Conservation (phyloP, 169 alveolate species). For the Cyclospora cayetanensis region DNA sequence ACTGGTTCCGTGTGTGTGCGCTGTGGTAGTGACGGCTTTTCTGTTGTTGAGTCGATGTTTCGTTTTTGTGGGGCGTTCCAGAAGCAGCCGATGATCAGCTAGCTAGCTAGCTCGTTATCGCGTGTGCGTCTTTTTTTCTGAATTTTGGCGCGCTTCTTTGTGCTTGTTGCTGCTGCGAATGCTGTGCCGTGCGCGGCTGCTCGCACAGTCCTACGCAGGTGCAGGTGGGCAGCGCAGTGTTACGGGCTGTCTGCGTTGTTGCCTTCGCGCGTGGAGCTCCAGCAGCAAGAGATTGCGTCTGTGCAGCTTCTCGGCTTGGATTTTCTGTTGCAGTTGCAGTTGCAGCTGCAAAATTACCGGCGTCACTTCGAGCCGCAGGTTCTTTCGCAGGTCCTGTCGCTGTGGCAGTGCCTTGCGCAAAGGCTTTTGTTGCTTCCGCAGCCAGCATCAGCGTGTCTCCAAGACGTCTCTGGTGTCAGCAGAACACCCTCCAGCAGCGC, state of each 20-base stretch:
- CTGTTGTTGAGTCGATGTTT: too few relatives aligned
- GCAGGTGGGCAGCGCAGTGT: conserved; percentile 27
- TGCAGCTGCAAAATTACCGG: conserved; percentile 65
- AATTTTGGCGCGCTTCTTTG: too few relatives aligned
- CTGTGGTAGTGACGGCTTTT: too few relatives aligned
- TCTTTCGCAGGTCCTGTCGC: background rate
- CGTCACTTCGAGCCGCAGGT: conserved; percentile 60
- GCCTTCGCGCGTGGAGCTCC: conserved; percentile 70
- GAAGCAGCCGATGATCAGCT: too few relatives aligned
- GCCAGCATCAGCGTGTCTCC: background rate
- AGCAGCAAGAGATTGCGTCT: conserved; percentile 62
- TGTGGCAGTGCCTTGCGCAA: conserved; percentile 35
- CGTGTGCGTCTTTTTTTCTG: too few relatives aligned
- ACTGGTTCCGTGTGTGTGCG: too few relatives aligned
- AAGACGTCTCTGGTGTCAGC: background rate
- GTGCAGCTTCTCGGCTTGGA: conserved; percentile 31
- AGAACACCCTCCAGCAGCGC: background rate
- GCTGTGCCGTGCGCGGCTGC: background rate
- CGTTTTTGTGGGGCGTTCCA: too few relatives aligned
- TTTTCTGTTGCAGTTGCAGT: conserved; percentile 60
- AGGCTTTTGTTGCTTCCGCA: conserved; percentile 37
- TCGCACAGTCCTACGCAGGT: background rate
- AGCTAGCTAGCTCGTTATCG: too few relatives aligned
- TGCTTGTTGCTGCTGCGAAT: background rate
- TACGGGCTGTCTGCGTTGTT: conserved; percentile 51